A percentile compares a stretch with the other conserved stretches of the same genome.
Conservation (phyloP, 192 early-diverging fungal genomes). For the Neocallimastix lanati region DNA sequence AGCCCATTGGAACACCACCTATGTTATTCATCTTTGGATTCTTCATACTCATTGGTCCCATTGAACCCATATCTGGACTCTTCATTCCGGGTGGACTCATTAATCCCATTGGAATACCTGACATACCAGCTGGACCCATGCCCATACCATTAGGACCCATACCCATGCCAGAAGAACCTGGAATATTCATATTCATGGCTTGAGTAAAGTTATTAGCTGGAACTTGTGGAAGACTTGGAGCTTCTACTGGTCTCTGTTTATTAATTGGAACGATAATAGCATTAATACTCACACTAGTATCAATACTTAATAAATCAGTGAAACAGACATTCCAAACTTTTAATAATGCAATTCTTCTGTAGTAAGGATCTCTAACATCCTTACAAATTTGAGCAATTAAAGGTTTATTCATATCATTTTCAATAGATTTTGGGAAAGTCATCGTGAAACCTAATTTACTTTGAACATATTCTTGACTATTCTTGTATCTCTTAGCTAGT, state of each 20-base stretch:
- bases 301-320: neutral
- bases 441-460: neutral
- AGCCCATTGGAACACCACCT: neutral
- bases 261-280: neutral
- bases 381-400: neutral
- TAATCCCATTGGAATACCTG: too few relatives aligned
- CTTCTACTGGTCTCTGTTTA: neutral
- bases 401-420: neutral
- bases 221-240: neutral
- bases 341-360: neutral
- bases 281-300: neutral
- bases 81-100: too few relatives aligned
- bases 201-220: too few relatives aligned
- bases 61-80: neutral
- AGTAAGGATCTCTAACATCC: neutral
- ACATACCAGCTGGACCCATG: neutral
- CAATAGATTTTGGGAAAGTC: neutral
- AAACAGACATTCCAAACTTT: neutral
- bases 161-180: too few relatives aligned
- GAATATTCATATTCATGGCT: neutral
- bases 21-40: too few relatives aligned
- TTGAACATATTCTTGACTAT: neutral
- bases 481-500: neutral
- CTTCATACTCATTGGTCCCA: neutral
- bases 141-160: too few relatives aligned